These are phyloP conservation scores for Chlorella vulgaris DNA, from an alignment of 139 green algal species.

Conservation along the genomic window DNA sequence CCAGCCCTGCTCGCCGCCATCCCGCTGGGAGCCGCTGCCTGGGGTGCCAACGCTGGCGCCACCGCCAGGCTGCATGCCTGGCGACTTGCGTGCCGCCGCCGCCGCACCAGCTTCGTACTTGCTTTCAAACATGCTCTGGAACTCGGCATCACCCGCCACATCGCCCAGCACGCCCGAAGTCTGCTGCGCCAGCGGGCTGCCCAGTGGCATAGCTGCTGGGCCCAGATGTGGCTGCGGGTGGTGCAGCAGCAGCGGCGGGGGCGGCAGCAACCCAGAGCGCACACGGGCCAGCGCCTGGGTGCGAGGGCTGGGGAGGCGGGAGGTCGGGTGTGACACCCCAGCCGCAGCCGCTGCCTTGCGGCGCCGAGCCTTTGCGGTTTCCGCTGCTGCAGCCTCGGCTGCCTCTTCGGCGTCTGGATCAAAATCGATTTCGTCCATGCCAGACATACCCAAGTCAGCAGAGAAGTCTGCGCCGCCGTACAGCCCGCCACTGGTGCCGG, in stretches of 20 bases:
- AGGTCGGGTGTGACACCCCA: not conserved
- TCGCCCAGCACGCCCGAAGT: slow-evolving; percentile 27
- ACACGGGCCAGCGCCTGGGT: not conserved
- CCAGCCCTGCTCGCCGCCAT: not conserved
- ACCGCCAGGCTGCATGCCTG: not conserved
- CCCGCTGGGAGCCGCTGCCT: not conserved
- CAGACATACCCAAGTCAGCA: not conserved
- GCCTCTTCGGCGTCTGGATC: slow-evolving; percentile 28
- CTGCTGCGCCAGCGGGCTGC: slow-evolving; percentile 2
- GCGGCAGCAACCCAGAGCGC: not conserved
- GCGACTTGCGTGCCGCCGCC: not conserved
- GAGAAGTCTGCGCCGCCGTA: slow-evolving; percentile 53
- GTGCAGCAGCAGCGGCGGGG: slow-evolving; percentile 5
- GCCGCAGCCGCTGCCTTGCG: not conserved
- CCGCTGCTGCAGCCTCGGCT: slow-evolving; percentile 13
- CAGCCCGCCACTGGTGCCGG: not conserved
- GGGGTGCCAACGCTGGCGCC: not conserved
- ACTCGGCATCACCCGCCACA: slow-evolving; percentile 18
- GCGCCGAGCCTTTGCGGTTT: not conserved
- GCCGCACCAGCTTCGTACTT: slow-evolving; percentile 30
- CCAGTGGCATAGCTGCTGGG: not conserved
- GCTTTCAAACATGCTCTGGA: slow-evolving; percentile 43
- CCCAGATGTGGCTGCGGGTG: slow-evolving; percentile 1
- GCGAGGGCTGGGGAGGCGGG: not conserved
- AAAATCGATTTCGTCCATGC: slow-evolving; percentile 18